These are phyloP conservation scores for Lepidium aucheri DNA, from an alignment of 345 rosid species.

Conservation along the genomic window DNA sequence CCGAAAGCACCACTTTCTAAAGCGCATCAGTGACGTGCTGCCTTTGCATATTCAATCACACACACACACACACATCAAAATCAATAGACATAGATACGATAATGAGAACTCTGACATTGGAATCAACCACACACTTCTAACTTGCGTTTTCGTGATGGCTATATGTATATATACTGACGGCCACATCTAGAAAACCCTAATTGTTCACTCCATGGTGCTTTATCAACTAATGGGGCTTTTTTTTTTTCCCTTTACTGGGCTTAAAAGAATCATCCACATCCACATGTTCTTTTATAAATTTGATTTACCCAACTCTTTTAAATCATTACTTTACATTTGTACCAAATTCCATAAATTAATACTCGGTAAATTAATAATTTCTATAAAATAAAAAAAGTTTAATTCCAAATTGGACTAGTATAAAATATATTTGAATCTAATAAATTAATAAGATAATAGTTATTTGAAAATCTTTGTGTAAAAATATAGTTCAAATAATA, in stretches of 20 bases:
- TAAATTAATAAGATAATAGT: no score
- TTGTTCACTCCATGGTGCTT: not conserved
- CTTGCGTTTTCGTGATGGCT: no score
- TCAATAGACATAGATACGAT: not conserved
- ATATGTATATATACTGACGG: not conserved
- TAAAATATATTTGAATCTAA: no score
- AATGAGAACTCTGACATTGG: not conserved
- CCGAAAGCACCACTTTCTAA: constrained; percentile 32
- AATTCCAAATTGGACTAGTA: no score
- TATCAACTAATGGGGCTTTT: not conserved
- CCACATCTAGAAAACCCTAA: constrained; percentile 5
- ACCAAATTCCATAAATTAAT: no score
- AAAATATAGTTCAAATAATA: no score
- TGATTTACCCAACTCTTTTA: no score
- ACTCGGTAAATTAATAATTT: no score
- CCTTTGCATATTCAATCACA: not conserved
- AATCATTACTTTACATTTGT: no score
- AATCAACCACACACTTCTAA: not conserved
- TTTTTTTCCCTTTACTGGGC: not conserved
- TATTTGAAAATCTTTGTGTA: no score
- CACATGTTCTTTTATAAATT: no score
- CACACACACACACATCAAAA: not conserved
- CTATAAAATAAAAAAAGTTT: no score
- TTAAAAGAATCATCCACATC: not conserved
- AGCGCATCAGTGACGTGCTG: constrained; percentile 33